Conservation (phyloP, 805 yeast species). For the Maudiozyma serrabonitensis region DNA sequence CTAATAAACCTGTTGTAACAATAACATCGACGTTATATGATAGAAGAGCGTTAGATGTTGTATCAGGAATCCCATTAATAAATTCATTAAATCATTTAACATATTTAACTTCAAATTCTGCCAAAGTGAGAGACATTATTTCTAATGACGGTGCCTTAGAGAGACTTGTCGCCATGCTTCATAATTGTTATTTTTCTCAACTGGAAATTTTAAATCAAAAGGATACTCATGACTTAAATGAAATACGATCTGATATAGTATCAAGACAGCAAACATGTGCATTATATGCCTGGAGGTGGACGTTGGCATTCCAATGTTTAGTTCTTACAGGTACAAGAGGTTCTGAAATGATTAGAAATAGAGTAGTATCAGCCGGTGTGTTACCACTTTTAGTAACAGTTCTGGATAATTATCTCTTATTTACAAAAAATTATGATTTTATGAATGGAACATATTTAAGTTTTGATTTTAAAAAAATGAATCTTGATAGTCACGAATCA, state of each 20-base stretch:
- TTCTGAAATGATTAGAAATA: slow-evolving; percentile 70
- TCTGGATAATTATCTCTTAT: slow-evolving; percentile 67
- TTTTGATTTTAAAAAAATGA: slow-evolving; percentile 12
- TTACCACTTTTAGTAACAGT: slow-evolving; percentile 87
- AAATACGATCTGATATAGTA: slow-evolving; percentile 8
- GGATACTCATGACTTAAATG: no score
- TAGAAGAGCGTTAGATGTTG: slow-evolving; percentile 83
- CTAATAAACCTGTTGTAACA: slow-evolving; percentile 85
- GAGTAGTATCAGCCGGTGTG: slow-evolving; percentile 86
- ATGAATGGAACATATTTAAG: slow-evolving; percentile 10
- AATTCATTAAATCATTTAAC: slow-evolving; percentile 87
- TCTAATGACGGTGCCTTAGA: slow-evolving; percentile 88
- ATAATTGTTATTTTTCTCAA: slow-evolving; percentile 52
- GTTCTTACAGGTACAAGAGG: slow-evolving; percentile 91
- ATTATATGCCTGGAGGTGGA: slow-evolving; percentile 95
- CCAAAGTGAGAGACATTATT: slow-evolving; percentile 83
- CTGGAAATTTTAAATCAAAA: slow-evolving; percentile 10
- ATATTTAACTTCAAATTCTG: slow-evolving; percentile 73
- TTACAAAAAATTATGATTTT: slow-evolving; percentile 29
- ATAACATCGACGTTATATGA: slow-evolving; percentile 86
- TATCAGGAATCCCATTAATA: slow-evolving; percentile 81
- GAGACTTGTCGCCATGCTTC: slow-evolving; percentile 72
- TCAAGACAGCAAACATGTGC: slow-evolving; percentile 32
- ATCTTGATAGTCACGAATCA: slow-evolving; percentile 6
- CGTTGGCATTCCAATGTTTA: slow-evolving; percentile 83